Conservation (phyloP, 176 grass and related monocot species). For the Bolboschoenus planiculmis region DNA sequence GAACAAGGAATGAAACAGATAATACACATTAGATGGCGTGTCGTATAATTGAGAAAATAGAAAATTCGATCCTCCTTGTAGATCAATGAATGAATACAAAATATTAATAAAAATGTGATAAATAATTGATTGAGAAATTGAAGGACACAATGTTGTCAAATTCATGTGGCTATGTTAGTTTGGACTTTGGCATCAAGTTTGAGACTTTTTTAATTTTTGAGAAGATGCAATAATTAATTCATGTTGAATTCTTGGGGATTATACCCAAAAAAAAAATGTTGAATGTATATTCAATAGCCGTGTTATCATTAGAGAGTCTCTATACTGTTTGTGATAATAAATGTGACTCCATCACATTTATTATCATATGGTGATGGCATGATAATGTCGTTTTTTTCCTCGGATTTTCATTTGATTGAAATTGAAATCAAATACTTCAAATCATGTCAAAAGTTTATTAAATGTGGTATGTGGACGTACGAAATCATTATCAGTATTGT, state of each 20-base stretch:
- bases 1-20: too few species aligned
- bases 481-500: neutral
- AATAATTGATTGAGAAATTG: neutral
- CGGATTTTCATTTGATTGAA: neutral
- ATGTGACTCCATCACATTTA: neutral
- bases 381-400: neutral
- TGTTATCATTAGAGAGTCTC: neutral
- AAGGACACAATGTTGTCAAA: too few species aligned
- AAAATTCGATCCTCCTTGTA: neutral
- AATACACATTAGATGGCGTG: too few species aligned
- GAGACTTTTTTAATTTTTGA: neutral
- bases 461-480: too few species aligned
- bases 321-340: neutral
- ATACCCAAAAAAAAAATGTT: neutral
- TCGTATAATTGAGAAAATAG: neutral
- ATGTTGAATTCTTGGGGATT: neutral
- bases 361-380: neutral
- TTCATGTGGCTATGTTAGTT: neutral
- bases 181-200: neutral
- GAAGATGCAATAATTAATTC: neutral
- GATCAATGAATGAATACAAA: neutral
- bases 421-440: neutral
- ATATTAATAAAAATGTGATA: neutral
- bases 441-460: neutral
- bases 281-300: neutral